Base-by-base conservation (phyloP, 2,329 filamentous ascomycete genomes). In the Aspergillus niger region DNA sequence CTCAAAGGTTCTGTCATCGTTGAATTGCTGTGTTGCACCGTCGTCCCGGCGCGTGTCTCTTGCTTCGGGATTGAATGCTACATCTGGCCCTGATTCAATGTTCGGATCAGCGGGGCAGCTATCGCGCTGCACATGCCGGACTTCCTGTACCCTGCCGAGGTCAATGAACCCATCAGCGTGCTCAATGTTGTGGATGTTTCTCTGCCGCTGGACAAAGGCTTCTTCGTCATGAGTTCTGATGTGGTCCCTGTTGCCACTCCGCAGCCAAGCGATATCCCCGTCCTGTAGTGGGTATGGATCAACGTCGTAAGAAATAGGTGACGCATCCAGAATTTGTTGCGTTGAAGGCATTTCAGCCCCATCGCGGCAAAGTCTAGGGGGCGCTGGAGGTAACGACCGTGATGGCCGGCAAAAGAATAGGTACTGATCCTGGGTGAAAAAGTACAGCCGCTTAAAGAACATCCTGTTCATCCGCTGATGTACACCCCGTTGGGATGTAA, bases 381-480 rank as follows among this genome's bases (percentile, higher is more conserved):
- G 84, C 32, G 85, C 81, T 3, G 87, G 86, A 7, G 87, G 85
- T 10, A 81, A 78, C 2, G 84, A 84, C 68, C 83, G 85, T 2
- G 85, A 81, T 10, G 87, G 87, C 55, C 82, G 81, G 60, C 83
- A 83, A 73, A 89, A 90, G 52, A 86, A 78, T 5, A 90, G 74
- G 61, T 82, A 86, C 62, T 88, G 85, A 66, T 89, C 84, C 63
- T 89, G 85, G 0, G 82, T 85, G 44, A 84, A 84, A 67, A 88
- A 89, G 69, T 89, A 90, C 3, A 89, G 75, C 44, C 85, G 80
- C 69, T 89, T 89, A 76, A 84, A 88, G 66, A 87, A 86, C 74
- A 86, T 83, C 59, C 82, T 83, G 13, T 86, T 86, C 63, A 87
- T 70, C 36, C 83, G 79, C 66, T 84, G 82, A 39, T 86, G 82